Conservation (phyloP, 306 rosid genomes). For the Macrotyloma uniflorum region DNA sequence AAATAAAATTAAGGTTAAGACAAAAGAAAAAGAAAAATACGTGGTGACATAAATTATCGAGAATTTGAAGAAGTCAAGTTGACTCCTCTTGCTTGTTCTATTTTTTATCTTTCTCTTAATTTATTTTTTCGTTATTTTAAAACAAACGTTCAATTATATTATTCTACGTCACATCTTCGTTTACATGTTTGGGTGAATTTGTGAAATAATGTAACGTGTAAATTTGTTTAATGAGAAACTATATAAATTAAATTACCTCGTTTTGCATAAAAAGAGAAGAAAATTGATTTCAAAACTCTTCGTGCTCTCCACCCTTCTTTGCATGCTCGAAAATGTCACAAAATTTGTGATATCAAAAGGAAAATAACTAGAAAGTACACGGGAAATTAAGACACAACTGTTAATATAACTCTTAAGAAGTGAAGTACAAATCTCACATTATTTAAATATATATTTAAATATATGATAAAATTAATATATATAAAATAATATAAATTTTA, state of each 20-base stretch:
- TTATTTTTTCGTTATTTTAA: neutral
- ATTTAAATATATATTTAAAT: no score
- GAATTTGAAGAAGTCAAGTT: neutral
- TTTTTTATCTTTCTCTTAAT: neutral
- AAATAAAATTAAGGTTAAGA: neutral
- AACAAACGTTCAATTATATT: neutral
- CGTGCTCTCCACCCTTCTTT: neutral
- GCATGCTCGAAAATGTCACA: neutral
- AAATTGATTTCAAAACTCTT: neutral
- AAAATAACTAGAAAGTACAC: no score
- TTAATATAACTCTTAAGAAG: no score
- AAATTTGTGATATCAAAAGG: neutral
- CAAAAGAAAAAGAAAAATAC: neutral
- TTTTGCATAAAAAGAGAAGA: neutral
- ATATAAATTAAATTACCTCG: neutral
- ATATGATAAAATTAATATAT: no score
- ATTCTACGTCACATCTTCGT: neutral
- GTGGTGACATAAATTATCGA: constrained; percentile 38
- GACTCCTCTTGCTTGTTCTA: neutral
- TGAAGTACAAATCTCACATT: no score
- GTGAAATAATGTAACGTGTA: neutral
- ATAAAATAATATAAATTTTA: no score
- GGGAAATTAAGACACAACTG: no score
- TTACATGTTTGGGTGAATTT: neutral
- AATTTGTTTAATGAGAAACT: neutral